Percentiles rank a stretch among this genome's conserved stretches.
Evolutionary conservation across 2,329 filamentous ascomycete genomes (phyloP).

Genomic region (Fusarium lateritium): DNA sequence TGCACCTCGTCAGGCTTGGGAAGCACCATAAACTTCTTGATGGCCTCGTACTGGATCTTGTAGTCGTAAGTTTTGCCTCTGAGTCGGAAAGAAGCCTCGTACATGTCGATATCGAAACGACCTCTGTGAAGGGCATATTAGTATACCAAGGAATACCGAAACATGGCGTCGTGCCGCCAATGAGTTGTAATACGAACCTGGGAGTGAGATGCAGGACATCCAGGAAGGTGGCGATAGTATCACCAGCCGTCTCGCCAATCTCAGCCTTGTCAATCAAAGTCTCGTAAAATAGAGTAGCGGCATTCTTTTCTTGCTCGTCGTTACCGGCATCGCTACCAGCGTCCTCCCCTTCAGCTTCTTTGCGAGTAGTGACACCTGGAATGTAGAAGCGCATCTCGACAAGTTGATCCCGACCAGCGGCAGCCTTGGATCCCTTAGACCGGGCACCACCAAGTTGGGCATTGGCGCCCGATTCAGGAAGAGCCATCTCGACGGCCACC

Average conservation of each 20-base stretch:
- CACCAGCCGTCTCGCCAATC: conserved; percentile 98
- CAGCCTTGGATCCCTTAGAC: conserved; percentile 88
- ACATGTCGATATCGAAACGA: conserved; percentile 99
- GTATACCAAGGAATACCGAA: neutral
- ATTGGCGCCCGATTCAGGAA: conserved; percentile 82
- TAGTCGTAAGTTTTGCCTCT: conserved; percentile 99
- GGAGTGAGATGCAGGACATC: conserved; percentile 98
- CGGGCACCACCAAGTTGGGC: conserved; percentile 80
- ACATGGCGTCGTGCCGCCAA: neutral
- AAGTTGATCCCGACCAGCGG: conserved; percentile 90
- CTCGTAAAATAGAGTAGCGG: conserved; percentile 97
- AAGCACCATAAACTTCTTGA: conserved; percentile 99
- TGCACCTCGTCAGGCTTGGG: conserved; percentile 99
- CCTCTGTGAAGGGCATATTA: conserved; percentile 72
- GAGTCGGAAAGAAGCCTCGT: conserved; percentile 95
- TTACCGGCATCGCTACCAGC: conserved; percentile 71
- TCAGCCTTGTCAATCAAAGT: conserved; percentile 98
- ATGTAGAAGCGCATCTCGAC: conserved; percentile 99
- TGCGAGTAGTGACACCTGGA: conserved; percentile 87
- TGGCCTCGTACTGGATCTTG: conserved; percentile 98
- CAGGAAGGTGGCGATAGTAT: conserved; percentile 97
- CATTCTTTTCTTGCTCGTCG: conserved; percentile 84
- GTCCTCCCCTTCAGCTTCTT: conserved; percentile 77
- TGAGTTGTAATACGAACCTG: conserved; percentile 66
- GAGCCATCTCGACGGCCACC: conserved; percentile 93